phyloP scores from a whole-genome alignment of 805 yeast species.

The Kazachstania bromeliacearum region DNA sequence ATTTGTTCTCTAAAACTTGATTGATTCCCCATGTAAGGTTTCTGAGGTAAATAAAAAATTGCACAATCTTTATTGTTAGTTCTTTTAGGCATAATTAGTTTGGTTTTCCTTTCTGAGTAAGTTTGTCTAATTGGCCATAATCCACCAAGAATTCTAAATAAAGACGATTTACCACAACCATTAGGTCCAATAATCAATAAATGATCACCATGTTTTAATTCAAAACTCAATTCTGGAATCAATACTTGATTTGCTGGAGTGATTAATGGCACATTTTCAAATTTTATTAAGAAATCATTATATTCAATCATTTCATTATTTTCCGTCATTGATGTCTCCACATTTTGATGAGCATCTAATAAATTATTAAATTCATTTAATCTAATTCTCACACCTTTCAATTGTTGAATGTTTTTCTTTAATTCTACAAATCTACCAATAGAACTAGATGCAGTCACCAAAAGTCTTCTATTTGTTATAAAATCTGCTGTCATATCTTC shows the following conservation, averaged over 20 bases:
- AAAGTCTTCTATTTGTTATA: slow-evolving; percentile 76
- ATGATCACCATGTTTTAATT: slow-evolving; percentile 73
- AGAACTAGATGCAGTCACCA: slow-evolving; percentile 78
- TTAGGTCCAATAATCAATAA: slow-evolving; percentile 89
- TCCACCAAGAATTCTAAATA: slow-evolving; percentile 85
- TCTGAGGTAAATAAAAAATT: slow-evolving; percentile 84
- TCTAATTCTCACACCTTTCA: slow-evolving; percentile 72
- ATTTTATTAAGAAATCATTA: slow-evolving; percentile 55
- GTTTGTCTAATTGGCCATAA: slow-evolving; percentile 74
- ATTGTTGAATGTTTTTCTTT: slow-evolving; percentile 73
- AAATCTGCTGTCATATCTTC: slow-evolving; percentile 62
- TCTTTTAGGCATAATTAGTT: slow-evolving; percentile 25
- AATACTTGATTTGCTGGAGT: slow-evolving; percentile 78
- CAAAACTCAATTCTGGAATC: slow-evolving; percentile 56
- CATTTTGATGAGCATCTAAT: slow-evolving; percentile 35
- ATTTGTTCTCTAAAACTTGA: slow-evolving; percentile 74
- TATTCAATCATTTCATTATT: slow-evolving; percentile 26
- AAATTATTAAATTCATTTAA: slow-evolving; percentile 60
- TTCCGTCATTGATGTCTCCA: slow-evolving; percentile 5
- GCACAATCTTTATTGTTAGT: slow-evolving; percentile 27
- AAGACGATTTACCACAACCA: slow-evolving; percentile 91
- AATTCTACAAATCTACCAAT: slow-evolving; percentile 79
- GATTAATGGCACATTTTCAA: slow-evolving; percentile 65
- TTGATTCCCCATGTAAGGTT: slow-evolving; percentile 69
- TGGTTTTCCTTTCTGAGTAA: slow-evolving; percentile 53